Evolutionary conservation across 1,284 basidiomycete species (phyloP).

Genomic region (Schizophyllum amplum): DNA sequence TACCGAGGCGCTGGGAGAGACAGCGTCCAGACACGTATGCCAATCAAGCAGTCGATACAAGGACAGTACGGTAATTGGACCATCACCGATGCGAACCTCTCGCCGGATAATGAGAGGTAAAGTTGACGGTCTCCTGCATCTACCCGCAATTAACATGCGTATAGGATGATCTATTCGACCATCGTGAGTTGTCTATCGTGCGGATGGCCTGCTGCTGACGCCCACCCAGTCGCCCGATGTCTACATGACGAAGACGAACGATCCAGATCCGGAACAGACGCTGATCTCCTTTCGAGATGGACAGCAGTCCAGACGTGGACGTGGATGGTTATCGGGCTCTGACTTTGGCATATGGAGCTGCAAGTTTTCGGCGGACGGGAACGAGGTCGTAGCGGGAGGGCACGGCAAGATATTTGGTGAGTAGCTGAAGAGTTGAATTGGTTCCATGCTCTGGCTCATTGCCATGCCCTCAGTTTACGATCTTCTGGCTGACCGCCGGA

Average conservation of each 20-base stretch:
- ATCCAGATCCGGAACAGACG: conserved; percentile 61
- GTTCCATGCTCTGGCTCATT: background rate
- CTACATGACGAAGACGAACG: conserved; percentile 80
- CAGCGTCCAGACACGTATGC: conserved; percentile 55
- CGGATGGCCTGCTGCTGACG: conserved; percentile 3
- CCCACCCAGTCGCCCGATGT: conserved; percentile 49
- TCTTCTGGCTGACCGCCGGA: conserved; percentile 69
- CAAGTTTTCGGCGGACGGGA: conserved; percentile 92
- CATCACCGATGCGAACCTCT: conserved; percentile 91
- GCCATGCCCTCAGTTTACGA: conserved; percentile 70
- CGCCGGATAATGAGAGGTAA: conserved; percentile 84
- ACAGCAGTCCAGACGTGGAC: conserved; percentile 16
- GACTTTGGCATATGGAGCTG: conserved; percentile 83
- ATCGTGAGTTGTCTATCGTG: conserved; percentile 44
- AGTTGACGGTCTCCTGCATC: conserved; percentile 3
- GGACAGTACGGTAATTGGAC: conserved; percentile 81
- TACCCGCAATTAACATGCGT: conserved; percentile 6
- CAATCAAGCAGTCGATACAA: conserved; percentile 70
- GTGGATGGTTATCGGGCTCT: conserved; percentile 30
- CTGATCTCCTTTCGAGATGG: conserved; percentile 70
- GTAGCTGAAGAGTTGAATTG: too few relatives aligned
- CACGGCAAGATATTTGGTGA: conserved; percentile 72
- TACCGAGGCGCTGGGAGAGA: conserved; percentile 8
- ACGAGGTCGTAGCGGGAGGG: conserved; percentile 80
- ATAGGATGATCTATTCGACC: conserved; percentile 87